These are phyloP conservation scores for Helianthus tuberosus DNA, from an alignment of 129 eudicot genomes.

Conservation along the genomic window DNA sequence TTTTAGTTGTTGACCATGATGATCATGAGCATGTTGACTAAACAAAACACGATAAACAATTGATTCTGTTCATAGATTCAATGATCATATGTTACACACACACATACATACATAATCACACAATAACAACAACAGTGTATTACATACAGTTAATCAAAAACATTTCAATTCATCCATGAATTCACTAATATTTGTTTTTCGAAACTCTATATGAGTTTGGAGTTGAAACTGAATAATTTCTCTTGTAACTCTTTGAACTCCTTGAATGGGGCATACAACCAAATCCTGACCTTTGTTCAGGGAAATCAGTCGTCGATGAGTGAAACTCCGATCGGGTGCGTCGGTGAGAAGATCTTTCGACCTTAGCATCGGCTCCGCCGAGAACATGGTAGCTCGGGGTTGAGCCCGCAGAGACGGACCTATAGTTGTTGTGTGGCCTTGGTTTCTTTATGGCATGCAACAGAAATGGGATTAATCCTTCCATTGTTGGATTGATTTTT, in stretches of 20 bases:
- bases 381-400: slow-evolving; percentile 54
- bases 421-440: slow-evolving; percentile 43
- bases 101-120: slow-evolving; percentile 22
- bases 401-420: slow-evolving; percentile 51
- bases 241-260: slow-evolving; percentile 24
- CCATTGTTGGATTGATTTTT: slow-evolving; percentile 32
- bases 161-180: neutral
- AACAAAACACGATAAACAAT: neutral
- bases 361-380: slow-evolving; percentile 31
- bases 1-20: neutral
- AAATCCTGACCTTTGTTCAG: slow-evolving; percentile 29
- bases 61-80: slow-evolving; percentile 21
- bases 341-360: slow-evolving; percentile 47
- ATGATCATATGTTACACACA: slow-evolving; percentile 9
- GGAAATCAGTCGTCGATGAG: slow-evolving; percentile 19
- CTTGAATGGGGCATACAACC: slow-evolving; percentile 30
- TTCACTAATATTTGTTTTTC: slow-evolving; percentile 6
- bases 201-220: slow-evolving; percentile 29
- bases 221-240: slow-evolving; percentile 28
- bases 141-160: slow-evolving; percentile 17
- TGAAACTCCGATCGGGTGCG: slow-evolving; percentile 46
- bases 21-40: neutral
- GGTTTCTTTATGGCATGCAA: slow-evolving; percentile 52
- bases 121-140: slow-evolving; percentile 20
- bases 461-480: slow-evolving; percentile 57